phyloP scores from a whole-genome alignment of 2,329 filamentous ascomycete species.

The Penicillium sp. region DNA sequence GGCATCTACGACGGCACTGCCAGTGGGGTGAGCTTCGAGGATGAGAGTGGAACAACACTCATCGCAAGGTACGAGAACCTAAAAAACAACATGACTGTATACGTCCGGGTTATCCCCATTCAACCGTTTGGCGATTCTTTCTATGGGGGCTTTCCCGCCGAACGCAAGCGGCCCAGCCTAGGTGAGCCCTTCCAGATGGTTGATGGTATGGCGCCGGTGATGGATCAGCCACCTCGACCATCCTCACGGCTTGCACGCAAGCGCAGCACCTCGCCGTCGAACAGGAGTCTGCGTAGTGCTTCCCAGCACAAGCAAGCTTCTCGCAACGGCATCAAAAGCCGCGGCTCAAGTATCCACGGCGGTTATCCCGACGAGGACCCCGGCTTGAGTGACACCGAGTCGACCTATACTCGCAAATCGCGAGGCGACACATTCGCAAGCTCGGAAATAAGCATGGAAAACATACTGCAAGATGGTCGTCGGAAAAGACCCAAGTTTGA shows the following conservation, averaged over 20 bases:
- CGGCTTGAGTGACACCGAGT: slow-evolving; percentile 83
- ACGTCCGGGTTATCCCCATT: slow-evolving; percentile 72
- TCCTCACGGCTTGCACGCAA: slow-evolving; percentile 65
- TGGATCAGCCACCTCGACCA: slow-evolving; percentile 61
- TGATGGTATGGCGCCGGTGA: slow-evolving; percentile 46
- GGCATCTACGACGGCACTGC: slow-evolving; percentile 79
- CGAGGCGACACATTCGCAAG: slow-evolving; percentile 82
- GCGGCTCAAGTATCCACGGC: slow-evolving; percentile 54
- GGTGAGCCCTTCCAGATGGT: slow-evolving; percentile 62
- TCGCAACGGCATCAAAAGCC: slow-evolving; percentile 62
- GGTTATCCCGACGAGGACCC: slow-evolving; percentile 65
- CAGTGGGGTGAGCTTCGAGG: slow-evolving; percentile 90
- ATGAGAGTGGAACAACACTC: slow-evolving; percentile 78
- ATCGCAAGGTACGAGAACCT: slow-evolving; percentile 98
- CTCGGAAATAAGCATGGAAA: slow-evolving; percentile 95
- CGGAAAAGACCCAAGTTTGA: slow-evolving; percentile 92
- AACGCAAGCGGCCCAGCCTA: slow-evolving; percentile 55
- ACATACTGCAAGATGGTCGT: slow-evolving; percentile 94
- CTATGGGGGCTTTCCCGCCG: slow-evolving; percentile 46
- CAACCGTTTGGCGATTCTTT: slow-evolving; percentile 49
- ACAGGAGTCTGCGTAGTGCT: slow-evolving; percentile 67
- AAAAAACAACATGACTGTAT: slow-evolving; percentile 83
- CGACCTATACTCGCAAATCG: slow-evolving; percentile 67
- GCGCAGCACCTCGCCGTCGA: slow-evolving; percentile 72
- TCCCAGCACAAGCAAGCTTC: slow-evolving; percentile 70